A percentile compares a stretch with the other conserved stretches of the same genome.
Conservation (phyloP, 1,139 yeast species). For the Kluyveromyces sp. region DNA sequence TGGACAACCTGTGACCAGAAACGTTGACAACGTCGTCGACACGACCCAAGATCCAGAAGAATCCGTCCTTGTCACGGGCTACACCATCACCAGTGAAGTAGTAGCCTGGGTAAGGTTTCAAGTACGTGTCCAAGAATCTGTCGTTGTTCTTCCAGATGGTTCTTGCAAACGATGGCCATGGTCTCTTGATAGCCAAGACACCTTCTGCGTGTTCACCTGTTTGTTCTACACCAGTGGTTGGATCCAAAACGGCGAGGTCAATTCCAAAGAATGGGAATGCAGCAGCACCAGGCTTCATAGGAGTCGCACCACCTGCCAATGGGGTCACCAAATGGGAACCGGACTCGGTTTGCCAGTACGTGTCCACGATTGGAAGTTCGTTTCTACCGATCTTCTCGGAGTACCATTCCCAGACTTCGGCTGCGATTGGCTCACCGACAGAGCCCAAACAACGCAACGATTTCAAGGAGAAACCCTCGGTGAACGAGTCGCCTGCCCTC, state of each 20-base stretch:
- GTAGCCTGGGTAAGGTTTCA: slow-evolving; percentile 60
- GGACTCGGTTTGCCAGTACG: slow-evolving; percentile 82
- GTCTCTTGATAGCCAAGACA: slow-evolving; percentile 59
- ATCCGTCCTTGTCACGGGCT: slow-evolving; percentile 70
- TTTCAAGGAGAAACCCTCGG: slow-evolving; percentile 57
- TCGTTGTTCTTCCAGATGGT: slow-evolving; percentile 66
- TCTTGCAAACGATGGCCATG: slow-evolving; percentile 79
- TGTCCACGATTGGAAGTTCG: slow-evolving; percentile 67
- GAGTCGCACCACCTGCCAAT: slow-evolving; percentile 54
- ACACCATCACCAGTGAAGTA: slow-evolving; percentile 83
- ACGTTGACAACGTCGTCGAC: slow-evolving; percentile 81
- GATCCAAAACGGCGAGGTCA: slow-evolving; percentile 62
- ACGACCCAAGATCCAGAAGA: slow-evolving; percentile 74
- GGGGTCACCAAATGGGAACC: slow-evolving; percentile 71
- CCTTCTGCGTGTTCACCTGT: slow-evolving; percentile 62
- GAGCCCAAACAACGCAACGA: slow-evolving; percentile 72
- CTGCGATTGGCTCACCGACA: slow-evolving; percentile 90
- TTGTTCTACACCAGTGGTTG: slow-evolving; percentile 62
- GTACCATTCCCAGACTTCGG: slow-evolving; percentile 93
- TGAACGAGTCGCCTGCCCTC: slow-evolving; percentile 68
- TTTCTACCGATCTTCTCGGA: slow-evolving; percentile 70
- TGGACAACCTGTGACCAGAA: slow-evolving; percentile 71
- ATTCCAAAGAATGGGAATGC: slow-evolving; percentile 74
- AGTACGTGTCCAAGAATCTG: slow-evolving; percentile 63
- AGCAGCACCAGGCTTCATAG: slow-evolving; percentile 75